A percentile compares a stretch with the other conserved stretches of the same genome.
Evolutionary conservation across 176 grass and related monocot genomes (phyloP).

Genomic region (Lolium perenne): DNA sequence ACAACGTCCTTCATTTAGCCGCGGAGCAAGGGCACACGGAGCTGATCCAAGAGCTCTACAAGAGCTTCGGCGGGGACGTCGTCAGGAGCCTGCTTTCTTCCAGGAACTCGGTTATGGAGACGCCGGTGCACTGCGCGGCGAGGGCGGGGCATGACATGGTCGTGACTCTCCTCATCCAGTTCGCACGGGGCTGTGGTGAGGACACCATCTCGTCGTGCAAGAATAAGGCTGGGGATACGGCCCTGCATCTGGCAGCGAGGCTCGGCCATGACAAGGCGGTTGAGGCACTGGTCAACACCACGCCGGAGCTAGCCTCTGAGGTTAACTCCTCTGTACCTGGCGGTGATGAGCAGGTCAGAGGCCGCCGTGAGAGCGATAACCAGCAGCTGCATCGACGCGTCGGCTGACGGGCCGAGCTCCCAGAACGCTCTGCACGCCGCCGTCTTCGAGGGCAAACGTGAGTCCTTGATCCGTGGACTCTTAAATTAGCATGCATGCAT

Average conservation of each 20-base stretch:
- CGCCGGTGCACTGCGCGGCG: constrained; percentile 36
- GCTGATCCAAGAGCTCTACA: neutral
- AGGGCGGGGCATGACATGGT: neutral
- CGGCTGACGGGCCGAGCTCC: neutral
- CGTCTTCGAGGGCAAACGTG: neutral
- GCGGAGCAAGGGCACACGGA: neutral
- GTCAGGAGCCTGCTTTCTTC: neutral
- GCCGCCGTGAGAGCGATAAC: neutral
- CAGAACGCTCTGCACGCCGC: neutral
- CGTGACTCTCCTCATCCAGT: neutral
- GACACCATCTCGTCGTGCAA: neutral
- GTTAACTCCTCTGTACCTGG: neutral
- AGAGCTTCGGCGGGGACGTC: neutral
- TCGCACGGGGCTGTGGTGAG: neutral
- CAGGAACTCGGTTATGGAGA: constrained; percentile 26
- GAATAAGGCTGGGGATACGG: neutral
- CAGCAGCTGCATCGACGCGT: neutral
- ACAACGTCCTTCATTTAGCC: neutral
- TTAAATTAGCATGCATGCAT: neutral
- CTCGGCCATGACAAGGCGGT: neutral
- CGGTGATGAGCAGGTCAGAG: neutral
- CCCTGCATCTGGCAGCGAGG: neutral
- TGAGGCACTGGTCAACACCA: neutral
- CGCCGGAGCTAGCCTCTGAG: neutral
- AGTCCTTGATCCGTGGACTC: neutral